Evolutionary conservation across 805 yeast species (phyloP).

Genomic region (Torulaspora delbrueckii): DNA sequence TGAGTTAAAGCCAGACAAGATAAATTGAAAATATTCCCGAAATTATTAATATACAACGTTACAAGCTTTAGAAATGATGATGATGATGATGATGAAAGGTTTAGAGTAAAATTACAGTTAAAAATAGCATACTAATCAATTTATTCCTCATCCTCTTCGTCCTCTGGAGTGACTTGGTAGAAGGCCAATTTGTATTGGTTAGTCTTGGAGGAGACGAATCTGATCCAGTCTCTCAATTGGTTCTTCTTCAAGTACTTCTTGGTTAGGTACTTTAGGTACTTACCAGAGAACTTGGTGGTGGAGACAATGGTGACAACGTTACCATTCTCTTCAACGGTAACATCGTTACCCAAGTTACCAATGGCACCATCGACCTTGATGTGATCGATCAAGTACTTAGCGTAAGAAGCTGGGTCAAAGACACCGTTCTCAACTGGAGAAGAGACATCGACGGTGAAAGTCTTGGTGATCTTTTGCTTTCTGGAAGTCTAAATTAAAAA

Average conservation of each 20-base stretch:
- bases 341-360: conserved; percentile 95
- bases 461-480: conserved; percentile 78
- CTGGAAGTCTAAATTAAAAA: conserved; percentile 60
- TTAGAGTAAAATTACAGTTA: conserved; percentile 9
- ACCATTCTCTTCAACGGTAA: conserved; percentile 85
- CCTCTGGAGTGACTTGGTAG: conserved; percentile 98
- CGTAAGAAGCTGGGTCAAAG: conserved; percentile 95
- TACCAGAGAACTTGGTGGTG: conserved; percentile 96
- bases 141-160: conserved; percentile 91
- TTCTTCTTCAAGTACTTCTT: conserved; percentile 99
- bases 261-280: conserved; percentile 98
- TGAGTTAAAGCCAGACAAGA: not conserved
- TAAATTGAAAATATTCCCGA: not conserved
- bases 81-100: not conserved
- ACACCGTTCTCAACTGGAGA: conserved; percentile 98
- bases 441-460: conserved; percentile 91
- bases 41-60: conserved; percentile 8
- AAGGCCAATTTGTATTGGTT: conserved; percentile 96
- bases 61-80: conserved; percentile 1
- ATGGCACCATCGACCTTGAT: conserved; percentile 96
- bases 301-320: conserved; percentile 84
- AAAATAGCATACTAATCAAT: conserved; percentile 24
- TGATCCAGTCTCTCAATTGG: conserved; percentile 99
- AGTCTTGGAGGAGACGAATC: conserved; percentile 93
- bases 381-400: conserved; percentile 97